A percentile compares a stretch with the other conserved stretches of the same genome.
These are phyloP conservation scores for Zygosaccharomyces kombuchaensis DNA, from an alignment of 805 yeast species.

Conservation along the genomic window DNA sequence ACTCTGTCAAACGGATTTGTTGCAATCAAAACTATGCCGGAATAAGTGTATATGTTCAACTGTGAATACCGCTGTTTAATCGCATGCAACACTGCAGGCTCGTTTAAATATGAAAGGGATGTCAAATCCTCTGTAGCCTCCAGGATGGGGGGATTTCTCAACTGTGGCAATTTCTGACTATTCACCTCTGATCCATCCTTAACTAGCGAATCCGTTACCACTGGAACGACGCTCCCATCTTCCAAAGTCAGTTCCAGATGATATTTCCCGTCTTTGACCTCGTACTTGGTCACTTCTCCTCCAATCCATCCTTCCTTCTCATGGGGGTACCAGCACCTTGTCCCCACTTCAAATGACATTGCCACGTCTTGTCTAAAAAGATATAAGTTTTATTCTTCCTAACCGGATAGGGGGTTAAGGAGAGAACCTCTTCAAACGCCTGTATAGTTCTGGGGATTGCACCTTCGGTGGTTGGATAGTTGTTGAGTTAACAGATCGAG, in stretches of 20 bases:
- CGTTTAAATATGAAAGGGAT: conserved; percentile 84
- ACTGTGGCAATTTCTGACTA: conserved; percentile 58
- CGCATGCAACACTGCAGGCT: conserved; percentile 94
- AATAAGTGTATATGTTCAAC: conserved; percentile 86
- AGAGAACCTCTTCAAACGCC: not conserved
- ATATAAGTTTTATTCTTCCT: not conserved
- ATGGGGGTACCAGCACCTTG: conserved; percentile 77
- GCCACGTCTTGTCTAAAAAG: conserved; percentile 1
- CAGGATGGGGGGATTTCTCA: conserved; percentile 85
- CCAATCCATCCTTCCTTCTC: conserved; percentile 69
- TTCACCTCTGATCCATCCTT: conserved; percentile 29
- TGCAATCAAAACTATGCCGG: conserved; percentile 95
- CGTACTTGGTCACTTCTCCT: conserved; percentile 50
- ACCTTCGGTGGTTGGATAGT: not conserved
- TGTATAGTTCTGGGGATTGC: not conserved
- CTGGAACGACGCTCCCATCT: conserved; percentile 42
- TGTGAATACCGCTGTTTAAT: conserved; percentile 84
- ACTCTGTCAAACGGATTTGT: conserved; percentile 92
- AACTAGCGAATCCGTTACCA: conserved; percentile 43
- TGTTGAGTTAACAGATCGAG: not conserved
- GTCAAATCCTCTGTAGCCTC: conserved; percentile 96
- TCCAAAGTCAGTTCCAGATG: conserved; percentile 52
- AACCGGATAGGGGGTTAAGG: not conserved
- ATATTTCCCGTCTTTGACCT: conserved; percentile 40
- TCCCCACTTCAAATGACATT: conserved; percentile 48